Conservation (phyloP, 106 monocot genomes). For the Apostasia ramifera region DNA sequence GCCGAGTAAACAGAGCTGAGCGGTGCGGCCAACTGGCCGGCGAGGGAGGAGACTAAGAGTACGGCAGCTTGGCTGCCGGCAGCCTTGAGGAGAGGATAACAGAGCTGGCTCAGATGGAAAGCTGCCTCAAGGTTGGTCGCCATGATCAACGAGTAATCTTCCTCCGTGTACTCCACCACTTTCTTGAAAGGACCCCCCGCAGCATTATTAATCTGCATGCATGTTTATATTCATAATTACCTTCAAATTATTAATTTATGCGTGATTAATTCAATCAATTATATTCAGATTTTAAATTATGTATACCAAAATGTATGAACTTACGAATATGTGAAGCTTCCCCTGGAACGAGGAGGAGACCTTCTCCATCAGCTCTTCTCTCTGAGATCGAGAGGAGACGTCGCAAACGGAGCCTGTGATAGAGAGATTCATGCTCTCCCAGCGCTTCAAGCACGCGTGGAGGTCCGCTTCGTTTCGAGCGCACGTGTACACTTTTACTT, state of each 20-base stretch:
- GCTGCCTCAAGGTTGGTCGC: not conserved
- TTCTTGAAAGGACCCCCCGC: not conserved
- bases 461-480: slow-evolving; percentile 27
- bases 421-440: slow-evolving; percentile 4
- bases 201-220: slow-evolving; percentile 2
- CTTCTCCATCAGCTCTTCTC: slow-evolving; percentile 13
- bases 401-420: slow-evolving; percentile 27
- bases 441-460: slow-evolving; percentile 7
- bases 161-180: not conserved
- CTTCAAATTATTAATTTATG: too few species aligned
- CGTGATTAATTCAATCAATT: too few species aligned
- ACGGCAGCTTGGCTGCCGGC: too few species aligned
- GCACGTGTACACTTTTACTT: slow-evolving; percentile 19
- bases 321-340: slow-evolving; percentile 27
- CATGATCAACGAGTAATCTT: not conserved
- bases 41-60: too few species aligned
- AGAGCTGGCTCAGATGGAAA: not conserved
- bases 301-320: not conserved
- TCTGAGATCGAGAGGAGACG: slow-evolving; percentile 15
- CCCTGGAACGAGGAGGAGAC: slow-evolving; percentile 17
- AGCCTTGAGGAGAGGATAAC: too few species aligned
- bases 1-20: too few species aligned
- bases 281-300: not conserved
- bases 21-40: too few species aligned
- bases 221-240: not conserved